phyloP scores from a whole-genome alignment of 768 basidiomycete genomes.

The Termitomyces sp. region DNA sequence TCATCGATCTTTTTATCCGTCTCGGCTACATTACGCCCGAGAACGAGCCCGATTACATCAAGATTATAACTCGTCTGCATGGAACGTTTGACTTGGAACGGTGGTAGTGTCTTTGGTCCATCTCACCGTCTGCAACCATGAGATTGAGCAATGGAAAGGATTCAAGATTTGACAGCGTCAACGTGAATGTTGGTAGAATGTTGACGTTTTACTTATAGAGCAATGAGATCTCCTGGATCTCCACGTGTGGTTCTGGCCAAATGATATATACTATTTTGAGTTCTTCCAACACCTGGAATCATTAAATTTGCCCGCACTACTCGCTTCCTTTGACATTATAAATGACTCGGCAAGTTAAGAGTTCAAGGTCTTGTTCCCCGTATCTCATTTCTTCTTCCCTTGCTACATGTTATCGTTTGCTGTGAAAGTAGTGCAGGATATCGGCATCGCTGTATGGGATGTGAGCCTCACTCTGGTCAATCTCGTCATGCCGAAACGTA shows the following conservation, averaged over 20 bases:
- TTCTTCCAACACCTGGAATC: background rate
- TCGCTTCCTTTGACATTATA: constrained; percentile 11
- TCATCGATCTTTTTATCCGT: constrained; percentile 87
- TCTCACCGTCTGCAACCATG: background rate
- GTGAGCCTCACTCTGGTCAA: constrained; percentile 45
- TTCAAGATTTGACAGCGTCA: background rate
- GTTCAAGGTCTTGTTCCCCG: background rate
- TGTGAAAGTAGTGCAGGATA: constrained; percentile 19
- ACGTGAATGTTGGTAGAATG: background rate
- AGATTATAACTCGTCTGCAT: constrained; percentile 73
- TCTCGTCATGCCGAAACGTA: constrained; percentile 40
- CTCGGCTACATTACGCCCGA: constrained; percentile 84
- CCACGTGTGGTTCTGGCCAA: background rate
- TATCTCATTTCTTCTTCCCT: background rate
- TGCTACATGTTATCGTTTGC: constrained; percentile 26
- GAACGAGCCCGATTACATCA: constrained; percentile 77
- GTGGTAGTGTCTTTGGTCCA: constrained; percentile 31
- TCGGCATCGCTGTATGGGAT: constrained; percentile 46
- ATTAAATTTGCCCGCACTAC: background rate
- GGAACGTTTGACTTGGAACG: constrained; percentile 59
- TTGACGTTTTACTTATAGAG: background rate
- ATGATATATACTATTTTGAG: background rate
- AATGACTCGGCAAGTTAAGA: background rate
- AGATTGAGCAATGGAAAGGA: background rate
- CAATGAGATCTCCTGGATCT: background rate